These are phyloP conservation scores for Paramecium tetraurelia DNA, from an alignment of 73 alveolate species.

Conservation along the genomic window DNA sequence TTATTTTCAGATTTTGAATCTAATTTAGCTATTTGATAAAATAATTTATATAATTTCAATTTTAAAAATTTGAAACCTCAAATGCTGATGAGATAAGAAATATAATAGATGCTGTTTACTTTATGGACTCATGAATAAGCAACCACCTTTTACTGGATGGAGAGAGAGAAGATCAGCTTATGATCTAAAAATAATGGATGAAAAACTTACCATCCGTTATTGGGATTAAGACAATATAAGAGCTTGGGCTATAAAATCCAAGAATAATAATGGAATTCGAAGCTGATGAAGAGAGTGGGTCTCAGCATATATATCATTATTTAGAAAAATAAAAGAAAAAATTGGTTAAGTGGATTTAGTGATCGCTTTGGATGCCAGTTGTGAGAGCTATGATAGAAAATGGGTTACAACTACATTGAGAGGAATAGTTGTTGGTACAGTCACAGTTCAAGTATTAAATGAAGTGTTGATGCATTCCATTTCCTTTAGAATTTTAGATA, in stretches of 20 bases:
- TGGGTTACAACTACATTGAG: conserved; percentile 95
- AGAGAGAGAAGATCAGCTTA: conserved; percentile 74
- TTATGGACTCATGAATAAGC: conserved; percentile 80
- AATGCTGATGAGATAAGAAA: neutral
- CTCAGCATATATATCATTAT: conserved; percentile 74
- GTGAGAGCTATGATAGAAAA: conserved; percentile 76
- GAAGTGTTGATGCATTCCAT: conserved; percentile 91
- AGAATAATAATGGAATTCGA: conserved; percentile 70
- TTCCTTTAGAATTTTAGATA: conserved; percentile 80
- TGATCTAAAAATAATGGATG: conserved; percentile 73
- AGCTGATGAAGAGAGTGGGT: conserved; percentile 87
- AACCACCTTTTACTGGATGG: conserved; percentile 86
- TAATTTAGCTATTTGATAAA: neutral
- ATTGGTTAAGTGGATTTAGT: conserved; percentile 82
- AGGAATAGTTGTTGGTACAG: conserved; percentile 77
- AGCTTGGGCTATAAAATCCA: conserved; percentile 72
- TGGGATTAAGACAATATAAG: conserved; percentile 67
- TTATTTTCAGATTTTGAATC: neutral
- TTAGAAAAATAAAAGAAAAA: conserved; percentile 62
- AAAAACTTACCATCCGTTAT: conserved; percentile 71
- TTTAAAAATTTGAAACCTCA: neutral
- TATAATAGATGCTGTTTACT: conserved; percentile 68
- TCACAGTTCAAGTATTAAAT: conserved; percentile 79
- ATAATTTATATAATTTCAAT: neutral
- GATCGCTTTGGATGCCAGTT: conserved; percentile 86